Percentiles rank a stretch among this genome's conserved stretches.
These are phyloP conservation scores for Decorospora gaudefroyi DNA, from an alignment of 2,329 filamentous ascomycete genomes.

Conservation along the genomic window DNA sequence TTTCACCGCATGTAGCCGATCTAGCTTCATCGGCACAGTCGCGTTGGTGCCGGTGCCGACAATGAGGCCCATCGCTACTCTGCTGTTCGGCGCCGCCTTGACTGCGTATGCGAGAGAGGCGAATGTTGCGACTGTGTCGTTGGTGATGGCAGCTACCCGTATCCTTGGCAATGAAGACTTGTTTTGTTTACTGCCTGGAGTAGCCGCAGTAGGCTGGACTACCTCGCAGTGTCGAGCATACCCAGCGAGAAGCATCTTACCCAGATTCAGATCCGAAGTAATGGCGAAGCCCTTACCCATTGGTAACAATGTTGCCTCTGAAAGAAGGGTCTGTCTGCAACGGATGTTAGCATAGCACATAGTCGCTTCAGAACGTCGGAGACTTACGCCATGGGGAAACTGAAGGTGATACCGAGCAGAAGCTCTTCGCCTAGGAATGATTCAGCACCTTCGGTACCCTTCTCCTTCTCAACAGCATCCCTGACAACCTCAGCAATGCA, in stretches of 20 bases:
- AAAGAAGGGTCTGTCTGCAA: constrained; percentile 60
- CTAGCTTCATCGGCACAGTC: constrained; percentile 71
- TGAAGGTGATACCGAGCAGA: constrained; percentile 71
- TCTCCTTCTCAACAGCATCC: constrained; percentile 55
- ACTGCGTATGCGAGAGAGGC: constrained; percentile 76
- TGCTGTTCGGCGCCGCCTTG: constrained; percentile 62
- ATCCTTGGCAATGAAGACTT: constrained; percentile 59
- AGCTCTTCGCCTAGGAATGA: constrained; percentile 52
- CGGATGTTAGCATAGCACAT: constrained; percentile 14
- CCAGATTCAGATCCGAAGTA: constrained; percentile 63
- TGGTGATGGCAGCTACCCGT: constrained; percentile 75
- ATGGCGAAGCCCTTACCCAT: constrained; percentile 75
- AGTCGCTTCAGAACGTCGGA: not conserved
- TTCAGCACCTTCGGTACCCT: constrained; percentile 18
- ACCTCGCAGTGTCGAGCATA: constrained; percentile 61
- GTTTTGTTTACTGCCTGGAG: constrained; percentile 34
- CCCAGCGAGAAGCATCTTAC: constrained; percentile 61
- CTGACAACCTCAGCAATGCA: constrained; percentile 75
- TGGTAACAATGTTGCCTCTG: constrained; percentile 65
- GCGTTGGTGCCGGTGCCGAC: constrained; percentile 82
- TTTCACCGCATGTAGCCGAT: constrained; percentile 67
- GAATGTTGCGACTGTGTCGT: constrained; percentile 79
- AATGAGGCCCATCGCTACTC: constrained; percentile 78
- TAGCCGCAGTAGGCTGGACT: constrained; percentile 34
- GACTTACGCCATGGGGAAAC: constrained; percentile 65